Base-by-base conservation (phyloP, 2,329 filamentous ascomycete genomes). In the Xylariaceae sp. region DNA sequence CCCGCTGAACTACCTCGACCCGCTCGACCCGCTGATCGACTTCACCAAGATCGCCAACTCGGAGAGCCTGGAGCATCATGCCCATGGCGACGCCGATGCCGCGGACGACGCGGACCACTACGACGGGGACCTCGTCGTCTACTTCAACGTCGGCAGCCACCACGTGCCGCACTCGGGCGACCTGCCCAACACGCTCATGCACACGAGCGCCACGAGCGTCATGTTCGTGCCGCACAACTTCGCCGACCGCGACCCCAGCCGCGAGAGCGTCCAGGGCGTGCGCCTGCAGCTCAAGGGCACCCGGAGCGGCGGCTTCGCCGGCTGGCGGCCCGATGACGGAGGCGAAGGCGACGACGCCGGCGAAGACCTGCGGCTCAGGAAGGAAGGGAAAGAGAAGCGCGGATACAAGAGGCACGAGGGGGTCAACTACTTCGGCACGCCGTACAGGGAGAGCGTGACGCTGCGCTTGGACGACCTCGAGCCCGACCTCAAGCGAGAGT, bases 141-240 rank as follows among this genome's bases (percentile, higher is more conserved):
- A 59, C 48, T 53, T 67, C 36, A 65, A 66, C 36, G 43, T 66
- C 21, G 63, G 63, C 10, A 65, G 61, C 53, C 62, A 67, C 39
- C 63, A 67, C 36, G 42, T 66, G 17, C 59, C 63, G 12, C 57
- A 62, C 34, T 58, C 59, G 3, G 56, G 55, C 11, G 63, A 66
- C 38, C 44, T 68, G 5, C 65, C 65, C 6, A 68, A 66, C 38
- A 70, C 67, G 0, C 57, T 69, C 3, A 43, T 44, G 37, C 59
- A 57, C 12, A 56, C 57, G 4, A 60, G 60, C 10, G 58, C 64
- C 24, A 57, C 54, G 3, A 53, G 52, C 12, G 46, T 65, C 26
- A 45, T 56, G 25, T 50, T 63, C 31, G 52, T 56, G 38, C 61
- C 60, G 10, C 39, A 60, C 7, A 63, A 64, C 15, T 64, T 63